phyloP scores from a whole-genome alignment of 2,329 filamentous ascomycete species.

The Acrodontium crateriforme region DNA sequence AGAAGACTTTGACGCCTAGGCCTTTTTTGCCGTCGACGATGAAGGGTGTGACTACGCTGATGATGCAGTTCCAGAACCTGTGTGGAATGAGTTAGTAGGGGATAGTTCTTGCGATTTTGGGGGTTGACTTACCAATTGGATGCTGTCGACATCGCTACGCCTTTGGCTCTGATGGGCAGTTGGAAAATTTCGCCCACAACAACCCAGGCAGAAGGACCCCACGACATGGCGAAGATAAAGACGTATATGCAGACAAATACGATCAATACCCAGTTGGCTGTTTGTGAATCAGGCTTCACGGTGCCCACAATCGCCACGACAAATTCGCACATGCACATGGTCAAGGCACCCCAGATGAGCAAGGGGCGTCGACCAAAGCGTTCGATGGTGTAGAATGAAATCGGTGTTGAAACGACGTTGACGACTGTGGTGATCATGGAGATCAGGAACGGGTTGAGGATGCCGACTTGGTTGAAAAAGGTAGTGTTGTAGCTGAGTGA shows the following conservation, averaged over 20 bases:
- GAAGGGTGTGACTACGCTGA: constrained; percentile 60
- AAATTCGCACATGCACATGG: constrained; percentile 79
- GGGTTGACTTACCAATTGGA: constrained; percentile 54
- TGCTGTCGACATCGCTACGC: constrained; percentile 69
- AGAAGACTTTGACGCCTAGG: constrained; percentile 34
- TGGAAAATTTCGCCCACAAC: constrained; percentile 78
- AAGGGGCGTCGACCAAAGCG: constrained; percentile 66
- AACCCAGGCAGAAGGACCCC: constrained; percentile 57
- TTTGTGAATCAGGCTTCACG: constrained; percentile 28
- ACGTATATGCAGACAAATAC: constrained; percentile 86
- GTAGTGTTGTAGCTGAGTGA: constrained; percentile 54
- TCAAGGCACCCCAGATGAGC: constrained; percentile 61
- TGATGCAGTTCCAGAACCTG: constrained; percentile 27
- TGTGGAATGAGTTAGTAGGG: constrained; percentile 56
- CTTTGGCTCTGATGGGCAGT: constrained; percentile 40
- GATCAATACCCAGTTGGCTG: constrained; percentile 46
- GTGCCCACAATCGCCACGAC: constrained; percentile 57
- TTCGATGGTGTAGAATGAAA: constrained; percentile 84
- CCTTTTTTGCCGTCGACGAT: constrained; percentile 50
- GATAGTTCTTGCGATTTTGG: too few relatives aligned
- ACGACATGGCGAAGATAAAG: constrained; percentile 80
- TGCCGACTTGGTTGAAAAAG: constrained; percentile 68
- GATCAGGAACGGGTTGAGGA: constrained; percentile 67
- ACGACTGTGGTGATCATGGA: constrained; percentile 77
- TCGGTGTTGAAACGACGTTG: constrained; percentile 72